phyloP scores from a whole-genome alignment of 148 eudicot genomes.

The Rhododendron griersonianum region DNA sequence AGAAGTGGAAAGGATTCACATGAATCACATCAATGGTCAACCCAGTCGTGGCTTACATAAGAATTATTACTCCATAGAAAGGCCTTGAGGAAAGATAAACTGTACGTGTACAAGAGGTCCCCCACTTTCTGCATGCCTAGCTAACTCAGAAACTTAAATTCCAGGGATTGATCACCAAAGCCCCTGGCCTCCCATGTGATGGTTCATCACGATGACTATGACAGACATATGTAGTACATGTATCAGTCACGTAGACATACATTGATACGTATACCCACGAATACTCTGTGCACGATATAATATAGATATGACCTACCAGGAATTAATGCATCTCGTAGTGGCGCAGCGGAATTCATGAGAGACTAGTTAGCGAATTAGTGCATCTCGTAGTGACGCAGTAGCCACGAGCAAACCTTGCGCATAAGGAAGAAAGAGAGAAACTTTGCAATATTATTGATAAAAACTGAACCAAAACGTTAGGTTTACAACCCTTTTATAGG shows the following conservation, averaged over 20 bases:
- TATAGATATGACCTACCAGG: not conserved
- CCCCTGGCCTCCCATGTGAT: not conserved
- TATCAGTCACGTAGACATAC: not conserved
- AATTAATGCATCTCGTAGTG: not conserved
- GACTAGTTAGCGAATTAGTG: too few species aligned
- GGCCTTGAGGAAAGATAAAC: too few species aligned
- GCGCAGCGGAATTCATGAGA: too few species aligned
- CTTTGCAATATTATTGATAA: too few species aligned
- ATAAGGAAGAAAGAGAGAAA: too few species aligned
- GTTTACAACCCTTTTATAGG: too few species aligned
- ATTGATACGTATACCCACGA: not conserved
- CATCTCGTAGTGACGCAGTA: too few species aligned
- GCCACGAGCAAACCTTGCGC: too few species aligned
- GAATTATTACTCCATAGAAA: too few species aligned
- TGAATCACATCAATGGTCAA: not conserved
- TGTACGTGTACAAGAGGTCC: not conserved
- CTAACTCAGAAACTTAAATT: not conserved
- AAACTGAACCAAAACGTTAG: too few species aligned
- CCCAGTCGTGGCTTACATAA: not conserved
- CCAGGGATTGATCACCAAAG: not conserved
- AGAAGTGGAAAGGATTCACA: not conserved
- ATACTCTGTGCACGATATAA: not conserved
- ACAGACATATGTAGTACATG: not conserved
- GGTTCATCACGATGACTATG: not conserved
- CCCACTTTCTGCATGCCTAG: not conserved